Evolutionary conservation across 768 basidiomycete genomes (phyloP).

Genomic region (Rubroboletus pulcherrimus): DNA sequence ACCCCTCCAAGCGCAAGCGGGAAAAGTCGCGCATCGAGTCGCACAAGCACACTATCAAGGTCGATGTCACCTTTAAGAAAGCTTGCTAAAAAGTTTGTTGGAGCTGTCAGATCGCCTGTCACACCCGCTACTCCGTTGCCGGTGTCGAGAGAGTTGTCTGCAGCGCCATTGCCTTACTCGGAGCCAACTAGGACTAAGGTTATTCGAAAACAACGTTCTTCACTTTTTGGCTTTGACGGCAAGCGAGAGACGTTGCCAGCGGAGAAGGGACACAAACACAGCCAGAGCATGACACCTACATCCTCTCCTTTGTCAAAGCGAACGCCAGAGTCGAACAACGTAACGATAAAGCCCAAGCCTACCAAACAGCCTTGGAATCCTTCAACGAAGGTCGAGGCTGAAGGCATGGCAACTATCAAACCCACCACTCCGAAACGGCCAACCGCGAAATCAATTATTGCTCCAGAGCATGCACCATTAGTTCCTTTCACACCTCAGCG

Average conservation of each 20-base stretch:
- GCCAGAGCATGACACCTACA: conserved; percentile 68
- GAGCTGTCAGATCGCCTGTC: conserved; percentile 37
- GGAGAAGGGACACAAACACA: conserved; percentile 64
- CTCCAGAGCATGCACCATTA: conserved; percentile 41
- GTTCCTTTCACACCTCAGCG: conserved; percentile 53
- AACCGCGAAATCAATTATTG: conserved; percentile 44
- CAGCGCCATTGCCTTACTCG: conserved; percentile 44
- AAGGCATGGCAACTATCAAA: conserved; percentile 46
- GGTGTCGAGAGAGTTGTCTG: conserved; percentile 38
- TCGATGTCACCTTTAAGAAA: conserved; percentile 81
- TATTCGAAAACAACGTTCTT: conserved; percentile 57
- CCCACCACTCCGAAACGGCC: conserved; percentile 47
- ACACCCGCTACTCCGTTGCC: conserved; percentile 46
- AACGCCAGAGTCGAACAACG: conserved; percentile 32
- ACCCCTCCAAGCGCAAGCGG: conserved; percentile 55
- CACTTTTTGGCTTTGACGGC: conserved; percentile 53
- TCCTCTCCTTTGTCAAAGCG: conserved; percentile 48
- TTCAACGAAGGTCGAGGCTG: conserved; percentile 69
- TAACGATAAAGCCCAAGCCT: conserved; percentile 39
- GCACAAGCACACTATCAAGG: conserved; percentile 49
- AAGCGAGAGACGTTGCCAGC: conserved; percentile 46
- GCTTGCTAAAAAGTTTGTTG: conserved; percentile 68
- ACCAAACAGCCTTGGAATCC: conserved; percentile 70
- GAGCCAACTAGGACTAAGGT: conserved; percentile 42
- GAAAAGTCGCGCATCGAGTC: conserved; percentile 41